Percentiles rank a stretch among this genome's conserved stretches.
phyloP scores from a whole-genome alignment of 2,329 filamentous ascomycete genomes.

The Colletotrichum siamense region DNA sequence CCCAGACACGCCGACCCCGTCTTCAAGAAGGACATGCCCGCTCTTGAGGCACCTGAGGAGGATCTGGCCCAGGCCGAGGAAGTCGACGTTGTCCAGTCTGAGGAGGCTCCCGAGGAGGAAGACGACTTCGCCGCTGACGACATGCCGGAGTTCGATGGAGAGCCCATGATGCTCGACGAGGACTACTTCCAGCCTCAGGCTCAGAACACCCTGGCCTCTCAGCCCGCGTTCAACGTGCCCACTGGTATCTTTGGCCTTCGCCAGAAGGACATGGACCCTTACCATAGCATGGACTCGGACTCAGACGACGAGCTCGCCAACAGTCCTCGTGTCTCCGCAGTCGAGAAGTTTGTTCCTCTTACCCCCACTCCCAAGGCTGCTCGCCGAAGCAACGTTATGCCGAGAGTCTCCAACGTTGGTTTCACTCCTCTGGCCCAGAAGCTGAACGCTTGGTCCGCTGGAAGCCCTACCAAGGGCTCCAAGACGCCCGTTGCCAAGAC shows the following conservation, averaged over 20 bases:
- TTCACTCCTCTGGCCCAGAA: conserved; percentile 70
- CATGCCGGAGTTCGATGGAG: not conserved
- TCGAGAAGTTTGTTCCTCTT: conserved; percentile 34
- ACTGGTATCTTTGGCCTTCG: conserved; percentile 48
- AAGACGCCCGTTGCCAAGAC: not conserved
- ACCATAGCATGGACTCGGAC: conserved; percentile 52
- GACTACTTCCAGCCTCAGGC: conserved; percentile 30
- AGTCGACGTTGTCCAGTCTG: not conserved
- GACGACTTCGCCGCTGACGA: conserved; percentile 10
- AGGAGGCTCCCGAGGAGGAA: not conserved
- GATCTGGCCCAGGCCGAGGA: not conserved
- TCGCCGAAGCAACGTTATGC: conserved; percentile 31
- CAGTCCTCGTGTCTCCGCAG: conserved; percentile 26
- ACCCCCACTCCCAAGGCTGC: conserved; percentile 46
- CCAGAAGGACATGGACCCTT: conserved; percentile 51
- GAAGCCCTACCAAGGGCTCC: conserved; percentile 54
- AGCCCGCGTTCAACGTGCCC: conserved; percentile 31
- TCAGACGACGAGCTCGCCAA: conserved; percentile 58
- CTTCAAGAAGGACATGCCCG: conserved; percentile 36
- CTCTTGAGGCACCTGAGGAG: conserved; percentile 23
- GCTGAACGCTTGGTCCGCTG: conserved; percentile 67
- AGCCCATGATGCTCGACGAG: conserved; percentile 26
- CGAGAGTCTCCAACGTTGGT: conserved; percentile 45
- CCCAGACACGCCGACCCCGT: conserved; percentile 47
- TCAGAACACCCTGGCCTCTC: conserved; percentile 28